Percentiles rank a stretch among this genome's conserved stretches.
These are phyloP conservation scores for Lactarius quietus DNA, from an alignment of 768 basidiomycete species.

Conservation along the genomic window DNA sequence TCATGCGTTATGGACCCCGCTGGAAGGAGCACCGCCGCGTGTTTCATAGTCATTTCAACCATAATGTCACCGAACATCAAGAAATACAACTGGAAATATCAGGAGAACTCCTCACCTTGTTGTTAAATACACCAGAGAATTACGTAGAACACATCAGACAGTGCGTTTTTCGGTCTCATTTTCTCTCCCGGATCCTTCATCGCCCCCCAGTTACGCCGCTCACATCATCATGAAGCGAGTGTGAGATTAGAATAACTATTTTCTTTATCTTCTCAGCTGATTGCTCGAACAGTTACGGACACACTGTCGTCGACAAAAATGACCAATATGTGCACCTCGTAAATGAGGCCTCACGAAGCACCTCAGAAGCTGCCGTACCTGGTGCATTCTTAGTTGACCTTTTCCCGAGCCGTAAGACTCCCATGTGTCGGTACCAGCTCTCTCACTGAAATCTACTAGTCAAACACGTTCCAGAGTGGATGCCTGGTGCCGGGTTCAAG, in stretches of 20 bases:
- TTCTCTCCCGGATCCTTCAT: neutral
- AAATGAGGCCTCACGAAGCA: conserved; percentile 15
- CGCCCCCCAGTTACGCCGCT: conserved; percentile 5
- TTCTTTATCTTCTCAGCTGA: conserved; percentile 2
- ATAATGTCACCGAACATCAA: conserved; percentile 14
- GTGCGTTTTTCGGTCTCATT: conserved; percentile 6
- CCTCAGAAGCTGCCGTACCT: conserved; percentile 21
- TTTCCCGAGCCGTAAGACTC: conserved; percentile 27
- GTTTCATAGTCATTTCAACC: conserved; percentile 28
- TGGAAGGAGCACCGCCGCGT: conserved; percentile 29
- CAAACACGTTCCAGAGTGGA: conserved; percentile 30
- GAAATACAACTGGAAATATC: conserved; percentile 23
- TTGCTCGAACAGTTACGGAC: conserved; percentile 16
- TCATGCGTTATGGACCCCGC: conserved; percentile 27
- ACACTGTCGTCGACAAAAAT: conserved; percentile 19
- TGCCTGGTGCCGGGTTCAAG: conserved; percentile 29
- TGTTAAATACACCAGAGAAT: conserved; percentile 24
- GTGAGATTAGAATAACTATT: conserved; percentile 2
- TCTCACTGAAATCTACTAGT: conserved; percentile 14
- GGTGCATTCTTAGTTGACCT: conserved; percentile 29
- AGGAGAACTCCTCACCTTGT: conserved; percentile 19
- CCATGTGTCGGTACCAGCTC: neutral
- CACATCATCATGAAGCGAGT: conserved; percentile 20
- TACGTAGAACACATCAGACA: conserved; percentile 21
- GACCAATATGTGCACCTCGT: conserved; percentile 25